phyloP scores from a whole-genome alignment of 2,329 filamentous ascomycete species.

The Neocatenulostroma microsporum region DNA sequence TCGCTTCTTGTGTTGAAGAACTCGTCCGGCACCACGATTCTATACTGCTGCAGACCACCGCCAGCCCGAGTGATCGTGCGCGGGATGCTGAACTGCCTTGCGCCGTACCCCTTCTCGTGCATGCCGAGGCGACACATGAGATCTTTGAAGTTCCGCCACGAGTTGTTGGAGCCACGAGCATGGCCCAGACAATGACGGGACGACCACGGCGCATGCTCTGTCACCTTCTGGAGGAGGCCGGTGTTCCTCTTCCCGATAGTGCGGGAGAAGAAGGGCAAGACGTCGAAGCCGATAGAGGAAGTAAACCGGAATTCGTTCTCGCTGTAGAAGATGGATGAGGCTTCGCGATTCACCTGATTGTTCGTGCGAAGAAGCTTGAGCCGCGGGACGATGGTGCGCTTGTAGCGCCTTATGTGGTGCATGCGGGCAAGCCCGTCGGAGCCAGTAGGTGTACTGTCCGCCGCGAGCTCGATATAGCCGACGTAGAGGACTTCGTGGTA shows the following conservation, averaged over 20 bases:
- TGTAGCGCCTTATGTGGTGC: constrained; percentile 1
- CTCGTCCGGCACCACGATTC: not conserved
- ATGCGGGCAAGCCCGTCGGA: not conserved
- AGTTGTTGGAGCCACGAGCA: no score
- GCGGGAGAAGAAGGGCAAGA: constrained; percentile 5
- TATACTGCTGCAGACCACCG: constrained; percentile 2
- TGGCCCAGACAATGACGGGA: no score
- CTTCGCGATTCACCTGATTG: constrained; percentile 25
- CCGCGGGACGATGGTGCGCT: not conserved
- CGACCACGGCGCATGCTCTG: no score
- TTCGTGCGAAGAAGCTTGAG: constrained; percentile 7
- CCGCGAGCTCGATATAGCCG: constrained; percentile 5
- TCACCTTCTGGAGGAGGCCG: constrained; percentile 6
- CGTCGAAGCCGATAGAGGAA: constrained; percentile 5
- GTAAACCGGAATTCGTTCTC: constrained; percentile 35
- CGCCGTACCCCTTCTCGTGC: no score
- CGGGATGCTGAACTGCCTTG: no score
- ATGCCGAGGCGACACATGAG: no score
- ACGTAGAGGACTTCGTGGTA: constrained; percentile 2
- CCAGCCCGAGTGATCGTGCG: no score
- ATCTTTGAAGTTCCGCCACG: no score
- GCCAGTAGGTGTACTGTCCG: not conserved
- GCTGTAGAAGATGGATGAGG: constrained; percentile 32
- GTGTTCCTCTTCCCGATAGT: constrained; percentile 7
- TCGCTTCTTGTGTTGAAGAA: no score